These are phyloP conservation scores for Babesia ovata DNA, from an alignment of 169 alveolate species.

Conservation along the genomic window DNA sequence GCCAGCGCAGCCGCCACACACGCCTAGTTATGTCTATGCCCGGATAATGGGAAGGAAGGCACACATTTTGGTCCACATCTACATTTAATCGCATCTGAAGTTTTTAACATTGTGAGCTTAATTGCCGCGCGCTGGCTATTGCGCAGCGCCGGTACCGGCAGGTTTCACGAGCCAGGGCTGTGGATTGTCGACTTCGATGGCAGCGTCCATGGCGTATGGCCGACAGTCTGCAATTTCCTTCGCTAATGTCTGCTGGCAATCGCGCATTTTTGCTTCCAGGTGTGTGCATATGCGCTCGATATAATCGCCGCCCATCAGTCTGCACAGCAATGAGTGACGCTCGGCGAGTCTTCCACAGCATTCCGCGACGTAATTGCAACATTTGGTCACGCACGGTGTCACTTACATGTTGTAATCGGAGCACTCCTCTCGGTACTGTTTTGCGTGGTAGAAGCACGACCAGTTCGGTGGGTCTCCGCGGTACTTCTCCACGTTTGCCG, in stretches of 20 bases:
- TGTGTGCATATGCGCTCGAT: constrained; percentile 59
- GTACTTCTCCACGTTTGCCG: constrained; percentile 25
- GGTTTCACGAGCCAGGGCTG: constrained; percentile 34
- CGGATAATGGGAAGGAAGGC: neutral
- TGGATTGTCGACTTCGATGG: constrained; percentile 15
- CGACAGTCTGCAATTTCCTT: constrained; percentile 36
- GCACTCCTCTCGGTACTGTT: constrained; percentile 77
- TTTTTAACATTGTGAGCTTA: neutral
- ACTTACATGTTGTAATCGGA: constrained; percentile 50
- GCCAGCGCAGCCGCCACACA: constrained; percentile 14
- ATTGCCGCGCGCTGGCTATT: neutral
- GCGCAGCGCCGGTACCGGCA: neutral
- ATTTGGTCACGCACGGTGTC: neutral
- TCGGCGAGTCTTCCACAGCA: constrained; percentile 2
- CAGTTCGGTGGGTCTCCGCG: constrained; percentile 50
- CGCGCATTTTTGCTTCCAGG: constrained; percentile 51
- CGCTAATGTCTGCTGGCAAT: constrained; percentile 60
- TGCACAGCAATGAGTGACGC: neutral
- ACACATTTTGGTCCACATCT: neutral
- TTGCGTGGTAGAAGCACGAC: constrained; percentile 75
- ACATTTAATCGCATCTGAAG: neutral
- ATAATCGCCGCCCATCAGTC: constrained; percentile 61
- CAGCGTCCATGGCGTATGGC: constrained; percentile 53
- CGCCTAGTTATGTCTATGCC: neutral
- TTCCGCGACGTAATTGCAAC: neutral